phyloP scores from a whole-genome alignment of 2,329 filamentous ascomycete species.

The Penicillium oxalicum region DNA sequence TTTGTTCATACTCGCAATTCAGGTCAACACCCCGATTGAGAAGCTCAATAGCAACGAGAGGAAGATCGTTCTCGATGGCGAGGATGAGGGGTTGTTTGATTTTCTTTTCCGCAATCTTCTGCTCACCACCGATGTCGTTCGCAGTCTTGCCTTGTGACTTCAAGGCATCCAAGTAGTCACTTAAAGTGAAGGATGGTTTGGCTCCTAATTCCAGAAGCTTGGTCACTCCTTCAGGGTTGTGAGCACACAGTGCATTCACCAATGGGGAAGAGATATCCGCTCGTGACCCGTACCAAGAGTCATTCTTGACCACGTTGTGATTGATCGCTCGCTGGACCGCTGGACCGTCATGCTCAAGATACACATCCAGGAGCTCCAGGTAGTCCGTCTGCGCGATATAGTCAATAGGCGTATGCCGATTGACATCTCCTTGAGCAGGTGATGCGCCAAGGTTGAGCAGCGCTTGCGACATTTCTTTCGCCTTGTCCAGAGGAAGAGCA shows the following conservation, averaged over 20 bases:
- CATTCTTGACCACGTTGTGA: constrained; percentile 48
- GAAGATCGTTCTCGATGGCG: constrained; percentile 51
- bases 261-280: constrained; percentile 47
- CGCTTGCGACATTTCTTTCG: constrained; percentile 57
- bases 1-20: constrained; percentile 50
- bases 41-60: constrained; percentile 52
- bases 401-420: constrained; percentile 61
- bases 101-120: constrained; percentile 39
- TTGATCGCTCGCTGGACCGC: constrained; percentile 61
- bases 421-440: constrained; percentile 63
- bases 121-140: constrained; percentile 41
- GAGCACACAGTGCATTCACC: constrained; percentile 52
- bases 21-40: constrained; percentile 60
- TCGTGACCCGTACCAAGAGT: constrained; percentile 24
- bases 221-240: constrained; percentile 49
- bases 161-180: constrained; percentile 32
- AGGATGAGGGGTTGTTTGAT: constrained; percentile 61
- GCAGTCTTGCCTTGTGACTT: constrained; percentile 4
- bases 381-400: constrained; percentile 53
- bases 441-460: constrained; percentile 67
- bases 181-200: constrained; percentile 54
- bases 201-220: constrained; percentile 62
- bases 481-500: constrained; percentile 56
- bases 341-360: constrained; percentile 52
- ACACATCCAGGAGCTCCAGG: constrained; percentile 37